Evolutionary conservation across 495 filamentous ascomycete genomes (phyloP).

Genomic region (Cladorrhinum samala): DNA sequence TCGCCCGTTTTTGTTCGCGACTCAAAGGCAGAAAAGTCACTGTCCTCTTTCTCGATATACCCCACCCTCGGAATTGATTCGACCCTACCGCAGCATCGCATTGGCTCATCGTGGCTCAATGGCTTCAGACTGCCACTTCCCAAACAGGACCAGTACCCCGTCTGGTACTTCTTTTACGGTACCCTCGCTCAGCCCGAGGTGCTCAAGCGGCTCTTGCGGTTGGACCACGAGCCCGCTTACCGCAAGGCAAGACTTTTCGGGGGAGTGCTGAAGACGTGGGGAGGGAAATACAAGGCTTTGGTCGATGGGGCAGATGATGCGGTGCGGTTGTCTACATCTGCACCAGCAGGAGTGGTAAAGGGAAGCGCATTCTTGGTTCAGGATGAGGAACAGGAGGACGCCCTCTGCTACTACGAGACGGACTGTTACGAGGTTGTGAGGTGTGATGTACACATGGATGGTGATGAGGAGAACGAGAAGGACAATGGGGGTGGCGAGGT

Average conservation of each 20-base stretch:
- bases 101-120: neutral
- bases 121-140: conserved; percentile 4
- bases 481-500: too few species aligned
- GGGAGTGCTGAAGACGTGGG: conserved; percentile 31
- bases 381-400: conserved; percentile 32
- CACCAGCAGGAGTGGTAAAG: conserved; percentile 12
- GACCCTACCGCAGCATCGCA: conserved; percentile 34
- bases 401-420: conserved; percentile 33
- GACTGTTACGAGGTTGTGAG: conserved; percentile 39
- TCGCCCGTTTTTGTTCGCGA: conserved; percentile 28
- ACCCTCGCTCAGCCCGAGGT: conserved; percentile 24
- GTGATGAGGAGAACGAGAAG: neutral
- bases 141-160: conserved; percentile 33
- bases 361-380: conserved; percentile 34
- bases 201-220: conserved; percentile 19
- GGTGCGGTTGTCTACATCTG: too few species aligned
- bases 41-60: conserved; percentile 24
- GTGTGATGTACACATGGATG: conserved; percentile 27
- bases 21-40: conserved; percentile 29
- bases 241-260: conserved; percentile 19
- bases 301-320: too few species aligned
- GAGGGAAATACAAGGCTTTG: conserved; percentile 36
- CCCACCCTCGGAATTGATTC: conserved; percentile 38
- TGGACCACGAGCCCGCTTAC: conserved; percentile 5
- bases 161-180: conserved; percentile 42